These are phyloP conservation scores for Xylaria polymorpha DNA, from an alignment of 2,329 filamentous ascomycete species.

Conservation along the genomic window DNA sequence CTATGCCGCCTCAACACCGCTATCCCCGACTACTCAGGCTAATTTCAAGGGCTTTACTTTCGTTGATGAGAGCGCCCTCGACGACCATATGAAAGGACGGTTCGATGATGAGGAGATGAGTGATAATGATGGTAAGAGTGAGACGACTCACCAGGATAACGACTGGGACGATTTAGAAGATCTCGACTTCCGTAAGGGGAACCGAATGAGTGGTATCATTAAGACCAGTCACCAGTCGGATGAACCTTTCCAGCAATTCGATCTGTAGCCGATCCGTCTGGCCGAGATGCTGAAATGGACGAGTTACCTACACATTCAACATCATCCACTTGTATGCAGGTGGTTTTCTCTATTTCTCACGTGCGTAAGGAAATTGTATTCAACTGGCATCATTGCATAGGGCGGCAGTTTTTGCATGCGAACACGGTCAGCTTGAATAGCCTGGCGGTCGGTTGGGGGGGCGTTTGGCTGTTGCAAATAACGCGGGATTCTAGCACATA, in stretches of 20 bases:
- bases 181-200: slow-evolving; percentile 62
- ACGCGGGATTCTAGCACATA: slow-evolving; percentile 48
- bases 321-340: slow-evolving; percentile 29
- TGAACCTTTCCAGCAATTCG: slow-evolving; percentile 72
- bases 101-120: slow-evolving; percentile 71
- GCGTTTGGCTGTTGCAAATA: slow-evolving; percentile 51
- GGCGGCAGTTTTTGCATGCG: slow-evolving; percentile 52
- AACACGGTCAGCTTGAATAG: slow-evolving; percentile 43
- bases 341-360: slow-evolving; percentile 40
- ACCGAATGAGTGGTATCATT: slow-evolving; percentile 73
- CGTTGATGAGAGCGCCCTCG: slow-evolving; percentile 95
- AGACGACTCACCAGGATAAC: slow-evolving; percentile 61
- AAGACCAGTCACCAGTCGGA: slow-evolving; percentile 63
- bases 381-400: slow-evolving; percentile 54
- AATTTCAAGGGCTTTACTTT: slow-evolving; percentile 99
- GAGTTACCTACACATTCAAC: slow-evolving; percentile 10
- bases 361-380: slow-evolving; percentile 46
- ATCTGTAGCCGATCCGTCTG: slow-evolving; percentile 61
- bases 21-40: slow-evolving; percentile 95
- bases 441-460: slow-evolving; percentile 43
- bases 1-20: slow-evolving; percentile 87
- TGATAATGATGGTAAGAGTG: slow-evolving; percentile 58
- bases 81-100: slow-evolving; percentile 77
- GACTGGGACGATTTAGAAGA: slow-evolving; percentile 71
- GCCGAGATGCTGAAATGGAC: slow-evolving; percentile 24